These are phyloP conservation scores for Ascochyta koolunga DNA, from an alignment of 2,329 filamentous ascomycete species.

Conservation along the genomic window DNA sequence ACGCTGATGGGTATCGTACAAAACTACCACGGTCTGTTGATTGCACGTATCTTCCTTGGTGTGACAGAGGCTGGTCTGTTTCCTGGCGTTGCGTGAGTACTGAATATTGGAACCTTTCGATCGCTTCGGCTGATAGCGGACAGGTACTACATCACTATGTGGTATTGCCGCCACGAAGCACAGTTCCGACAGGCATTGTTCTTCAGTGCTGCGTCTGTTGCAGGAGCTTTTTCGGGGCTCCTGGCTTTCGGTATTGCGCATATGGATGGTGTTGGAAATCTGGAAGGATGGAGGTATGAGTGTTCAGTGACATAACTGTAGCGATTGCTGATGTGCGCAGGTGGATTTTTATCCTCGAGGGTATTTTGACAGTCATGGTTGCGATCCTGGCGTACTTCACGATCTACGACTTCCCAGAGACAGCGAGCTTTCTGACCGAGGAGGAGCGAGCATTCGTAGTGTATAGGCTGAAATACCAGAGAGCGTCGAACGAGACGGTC, in stretches of 20 bases:
- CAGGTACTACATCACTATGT: slow-evolving; percentile 64
- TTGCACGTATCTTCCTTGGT: slow-evolving; percentile 55
- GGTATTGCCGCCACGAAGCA: slow-evolving; percentile 66
- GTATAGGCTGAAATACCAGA: slow-evolving; percentile 61
- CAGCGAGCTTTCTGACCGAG: slow-evolving; percentile 62
- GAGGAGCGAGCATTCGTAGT: slow-evolving; percentile 63
- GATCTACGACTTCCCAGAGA: slow-evolving; percentile 68
- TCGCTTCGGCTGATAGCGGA: not conserved
- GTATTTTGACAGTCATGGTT: slow-evolving; percentile 45
- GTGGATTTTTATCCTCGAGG: slow-evolving; percentile 47
- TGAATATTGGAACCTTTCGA: not conserved
- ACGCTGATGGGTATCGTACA: slow-evolving; percentile 58
- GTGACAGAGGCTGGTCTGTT: slow-evolving; percentile 46
- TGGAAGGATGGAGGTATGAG: slow-evolving; percentile 16
- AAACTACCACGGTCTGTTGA: slow-evolving; percentile 53
- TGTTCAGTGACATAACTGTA: not conserved
- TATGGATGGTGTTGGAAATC: slow-evolving; percentile 43
- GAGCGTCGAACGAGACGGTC: slow-evolving; percentile 54
- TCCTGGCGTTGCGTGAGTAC: slow-evolving; percentile 17
- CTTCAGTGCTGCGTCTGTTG: slow-evolving; percentile 63
- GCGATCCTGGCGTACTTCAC: slow-evolving; percentile 54
- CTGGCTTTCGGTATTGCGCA: slow-evolving; percentile 65
- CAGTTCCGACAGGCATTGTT: slow-evolving; percentile 65
- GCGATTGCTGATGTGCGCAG: slow-evolving; percentile 9
- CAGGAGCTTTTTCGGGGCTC: slow-evolving; percentile 66